Base-by-base conservation (phyloP, 257 asterid genomes). In the Solanum phureja region DNA sequence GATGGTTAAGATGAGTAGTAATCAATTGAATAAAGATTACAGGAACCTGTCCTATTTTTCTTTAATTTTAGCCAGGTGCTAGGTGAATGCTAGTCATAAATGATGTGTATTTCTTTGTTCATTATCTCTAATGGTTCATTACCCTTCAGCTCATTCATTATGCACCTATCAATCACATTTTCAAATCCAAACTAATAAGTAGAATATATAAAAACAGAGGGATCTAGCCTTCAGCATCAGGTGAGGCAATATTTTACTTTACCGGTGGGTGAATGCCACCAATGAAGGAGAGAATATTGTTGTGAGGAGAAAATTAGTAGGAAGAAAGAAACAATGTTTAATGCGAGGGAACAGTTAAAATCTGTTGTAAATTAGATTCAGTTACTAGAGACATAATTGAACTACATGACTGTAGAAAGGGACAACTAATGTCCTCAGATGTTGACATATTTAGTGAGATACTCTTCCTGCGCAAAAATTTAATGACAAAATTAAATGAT, bases 1-100 rank as follows among this genome's bases (percentile, higher is more conserved):
- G 98, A 90, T 95, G 96, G 98, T 74, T 96, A 89, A 90, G 98
- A 91, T 95, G 92, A 96, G 68, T 83, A 95, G 68, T 83, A 18
- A 82, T 16, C 82, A 11, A 86, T 23, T 75, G 79, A 87, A 40
- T 87, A 62, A 71, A 34, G 24, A 44, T 44, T 21, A 79, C 66
- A 44, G 38, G 23, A 37, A 44, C 40, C 66, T 85, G 77, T 31
- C 81, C 79, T 87, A 79, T 24, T 31, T 71, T 81, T 89, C 40
- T 27, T 31, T 46, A 38, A 73, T 49, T 49, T 19, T 86, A 72
- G 84, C 33, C 13, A 52, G 11, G 77, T 31, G 79, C 71, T 72
- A 76, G 84, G 62, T 56, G n/a, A 44, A 27, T 71, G 79, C 56
- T 62, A 38, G 83, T 40, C 31, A 66, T 24, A 21, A 60, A 29